Evolutionary conservation across 1,139 yeast genomes (phyloP), one percentile per base, ranked within the genome.

Genomic region (Casaregolazyma lundiana): DNA sequence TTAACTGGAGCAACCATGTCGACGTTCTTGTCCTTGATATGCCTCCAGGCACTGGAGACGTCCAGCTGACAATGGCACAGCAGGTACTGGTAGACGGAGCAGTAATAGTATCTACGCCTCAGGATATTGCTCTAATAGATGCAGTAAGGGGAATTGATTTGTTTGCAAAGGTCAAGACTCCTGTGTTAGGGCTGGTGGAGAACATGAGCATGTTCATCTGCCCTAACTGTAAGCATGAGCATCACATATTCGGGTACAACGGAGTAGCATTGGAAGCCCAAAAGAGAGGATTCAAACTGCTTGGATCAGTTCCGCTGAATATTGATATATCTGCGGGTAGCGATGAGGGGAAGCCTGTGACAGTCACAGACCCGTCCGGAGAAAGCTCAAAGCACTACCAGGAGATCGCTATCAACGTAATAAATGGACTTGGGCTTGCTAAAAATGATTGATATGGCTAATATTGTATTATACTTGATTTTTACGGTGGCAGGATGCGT

Each of bases 1-100:
- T 87, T 0, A 76, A 80, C 45, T 87, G 96, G 96, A 74, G 78
- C 6, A 63, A 68, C n/a, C 59, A 57, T 2, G 64, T 86, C 44
- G 96, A 87, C 61, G 74, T 80, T 22, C 69, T 87, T 45, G 81
- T 87, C 1, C 70, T 87, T 15, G 96, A 87, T 57, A 78, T 87
- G 86, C 96, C 96, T 1, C 96, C 96, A 0, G 96, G 96, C 3
- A 87, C 96, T 0, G 96, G 96, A 9, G 96, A 87, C 59, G 84
- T 88, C 0, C 96, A 87, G 58, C 70, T 87, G 48, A 84, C 95
- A 0, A 73, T 88, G 21, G 81, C 90, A 24, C 96, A 87, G 62
- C 84, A 81, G 56, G 64, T 85, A n/a, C 72, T 76, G 43, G 78
- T 87, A 0, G 84, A 81, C 54, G 96, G 95, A 1, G 88, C 95